Percentiles rank a stretch among this genome's conserved stretches.
phyloP scores from a whole-genome alignment of 345 rosid species.

The Corchorus capsularis region DNA sequence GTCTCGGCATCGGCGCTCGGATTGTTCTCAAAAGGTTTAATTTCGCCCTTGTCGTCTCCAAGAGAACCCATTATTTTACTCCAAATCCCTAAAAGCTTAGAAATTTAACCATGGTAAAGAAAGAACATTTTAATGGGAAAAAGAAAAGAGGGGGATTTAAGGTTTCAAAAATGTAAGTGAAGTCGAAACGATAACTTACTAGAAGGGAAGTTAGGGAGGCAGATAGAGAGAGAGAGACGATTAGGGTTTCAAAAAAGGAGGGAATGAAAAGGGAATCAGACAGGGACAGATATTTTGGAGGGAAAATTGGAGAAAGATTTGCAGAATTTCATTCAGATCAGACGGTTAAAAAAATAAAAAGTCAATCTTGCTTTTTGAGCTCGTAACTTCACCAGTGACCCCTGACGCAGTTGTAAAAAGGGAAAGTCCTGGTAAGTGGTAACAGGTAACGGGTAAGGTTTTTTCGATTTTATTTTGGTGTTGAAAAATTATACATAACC shows the following conservation, averaged over 20 bases:
- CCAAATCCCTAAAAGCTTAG: slow-evolving; percentile 12
- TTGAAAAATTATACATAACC: too few species aligned
- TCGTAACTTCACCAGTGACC: too few species aligned
- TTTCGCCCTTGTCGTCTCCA: slow-evolving; percentile 10
- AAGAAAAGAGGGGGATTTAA: background rate
- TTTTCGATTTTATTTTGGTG: too few species aligned
- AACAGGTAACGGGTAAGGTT: too few species aligned
- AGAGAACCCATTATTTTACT: slow-evolving; percentile 27
- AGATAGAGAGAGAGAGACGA: background rate
- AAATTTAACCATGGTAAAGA: background rate
- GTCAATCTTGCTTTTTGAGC: background rate
- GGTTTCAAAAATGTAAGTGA: background rate
- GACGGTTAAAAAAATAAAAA: background rate
- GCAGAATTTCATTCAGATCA: background rate
- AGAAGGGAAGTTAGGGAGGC: background rate
- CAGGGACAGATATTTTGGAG: background rate
- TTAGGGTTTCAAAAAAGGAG: slow-evolving; percentile 3
- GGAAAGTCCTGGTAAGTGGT: too few species aligned
- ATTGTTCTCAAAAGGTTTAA: background rate
- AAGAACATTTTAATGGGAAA: background rate
- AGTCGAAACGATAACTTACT: background rate
- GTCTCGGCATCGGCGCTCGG: slow-evolving; percentile 24
- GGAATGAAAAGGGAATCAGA: background rate
- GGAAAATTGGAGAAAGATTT: slow-evolving; percentile 6
- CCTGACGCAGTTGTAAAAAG: too few species aligned